Conservation (phyloP, 805 yeast species). For the Ogataea glucozyma region DNA sequence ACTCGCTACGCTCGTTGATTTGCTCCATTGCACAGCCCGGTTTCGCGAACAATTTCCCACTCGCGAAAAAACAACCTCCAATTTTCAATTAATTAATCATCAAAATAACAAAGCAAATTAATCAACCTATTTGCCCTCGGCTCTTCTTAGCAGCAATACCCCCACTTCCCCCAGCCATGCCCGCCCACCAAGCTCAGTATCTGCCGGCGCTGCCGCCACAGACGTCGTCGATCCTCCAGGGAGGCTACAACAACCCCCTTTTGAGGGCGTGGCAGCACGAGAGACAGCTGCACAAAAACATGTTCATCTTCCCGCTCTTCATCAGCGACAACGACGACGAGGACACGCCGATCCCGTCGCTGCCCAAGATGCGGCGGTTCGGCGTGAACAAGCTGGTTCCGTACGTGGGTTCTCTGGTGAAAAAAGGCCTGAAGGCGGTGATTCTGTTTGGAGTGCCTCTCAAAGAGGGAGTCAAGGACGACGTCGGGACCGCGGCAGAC, state of each 20-base stretch:
- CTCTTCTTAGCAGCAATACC: no score
- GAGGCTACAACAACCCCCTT: constrained; percentile 92
- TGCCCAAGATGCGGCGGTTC: constrained; percentile 86
- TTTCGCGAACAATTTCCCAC: no score
- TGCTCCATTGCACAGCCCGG: no score
- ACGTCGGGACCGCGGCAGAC: constrained; percentile 85
- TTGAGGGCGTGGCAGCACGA: constrained; percentile 90
- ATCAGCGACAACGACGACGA: constrained; percentile 81
- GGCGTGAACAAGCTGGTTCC: constrained; percentile 80
- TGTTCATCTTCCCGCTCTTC: constrained; percentile 92
- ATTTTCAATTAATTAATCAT: no score
- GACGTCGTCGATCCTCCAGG: constrained; percentile 79
- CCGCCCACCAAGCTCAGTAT: constrained; percentile 66
- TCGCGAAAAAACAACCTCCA: no score
- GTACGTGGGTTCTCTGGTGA: constrained; percentile 66
- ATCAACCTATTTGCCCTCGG: no score
- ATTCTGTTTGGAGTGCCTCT: constrained; percentile 91
- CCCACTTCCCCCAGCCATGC: constrained; percentile 3
- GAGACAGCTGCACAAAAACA: constrained; percentile 76
- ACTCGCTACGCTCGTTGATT: neutral
- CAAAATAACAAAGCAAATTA: no score
- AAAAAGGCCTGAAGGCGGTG: constrained; percentile 82
- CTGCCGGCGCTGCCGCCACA: constrained; percentile 57
- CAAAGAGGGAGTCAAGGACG: constrained; percentile 74
- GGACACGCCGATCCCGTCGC: constrained; percentile 66